Evolutionary conservation across 164 flowering plant genomes (phyloP).

Genomic region (Stephania yunnanensis): DNA sequence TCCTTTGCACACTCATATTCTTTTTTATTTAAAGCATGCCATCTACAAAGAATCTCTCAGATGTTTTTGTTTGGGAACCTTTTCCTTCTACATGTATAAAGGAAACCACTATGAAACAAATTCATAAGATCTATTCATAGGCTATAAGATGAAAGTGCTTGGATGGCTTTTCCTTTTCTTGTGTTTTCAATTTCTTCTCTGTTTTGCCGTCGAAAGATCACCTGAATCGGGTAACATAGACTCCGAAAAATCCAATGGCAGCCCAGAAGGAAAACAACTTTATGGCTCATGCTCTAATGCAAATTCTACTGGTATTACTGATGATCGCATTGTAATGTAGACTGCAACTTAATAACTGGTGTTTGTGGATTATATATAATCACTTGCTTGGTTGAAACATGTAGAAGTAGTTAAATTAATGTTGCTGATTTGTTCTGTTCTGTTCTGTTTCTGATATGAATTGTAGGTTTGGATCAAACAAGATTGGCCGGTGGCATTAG

Average conservation of each 20-base stretch:
- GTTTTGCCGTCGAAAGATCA: background rate
- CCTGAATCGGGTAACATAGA: background rate
- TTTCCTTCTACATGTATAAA: background rate
- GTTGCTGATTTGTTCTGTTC: background rate
- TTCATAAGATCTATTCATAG: background rate
- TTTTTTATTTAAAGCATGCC: background rate
- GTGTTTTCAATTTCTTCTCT: background rate
- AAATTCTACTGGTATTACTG: too few species aligned
- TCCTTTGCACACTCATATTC: background rate
- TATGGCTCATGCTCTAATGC: conserved; percentile 1
- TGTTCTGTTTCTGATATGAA: background rate
- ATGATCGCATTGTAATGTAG: background rate
- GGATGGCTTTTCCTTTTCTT: background rate
- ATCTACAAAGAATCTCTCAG: background rate
- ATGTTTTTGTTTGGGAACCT: background rate
- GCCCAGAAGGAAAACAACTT: background rate
- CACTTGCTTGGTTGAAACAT: background rate
- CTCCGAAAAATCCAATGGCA: background rate
- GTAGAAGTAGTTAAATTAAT: background rate
- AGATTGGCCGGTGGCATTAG: background rate
- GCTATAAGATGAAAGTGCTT: background rate
- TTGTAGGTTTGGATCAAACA: background rate
- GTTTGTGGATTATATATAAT: too few species aligned
- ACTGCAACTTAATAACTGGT: background rate
- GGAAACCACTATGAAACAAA: background rate